Evolutionary conservation across 371 early-diverging fungal species (phyloP), one percentile per base, ranked within the genome.

Genomic region (Apophysomyces elegans): DNA sequence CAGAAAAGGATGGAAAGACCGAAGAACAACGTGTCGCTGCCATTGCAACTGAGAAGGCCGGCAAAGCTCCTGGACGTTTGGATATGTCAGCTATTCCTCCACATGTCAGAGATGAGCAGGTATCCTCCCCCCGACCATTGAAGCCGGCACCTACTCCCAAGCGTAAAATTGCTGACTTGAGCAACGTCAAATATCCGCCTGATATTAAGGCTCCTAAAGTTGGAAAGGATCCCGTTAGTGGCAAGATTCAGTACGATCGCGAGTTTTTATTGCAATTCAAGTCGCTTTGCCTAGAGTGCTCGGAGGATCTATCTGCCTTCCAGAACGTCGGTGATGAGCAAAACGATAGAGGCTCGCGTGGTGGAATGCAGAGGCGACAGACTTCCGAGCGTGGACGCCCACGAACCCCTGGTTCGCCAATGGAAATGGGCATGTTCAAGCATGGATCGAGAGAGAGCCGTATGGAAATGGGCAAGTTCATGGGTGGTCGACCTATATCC

Each of bases 181-280:
- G 72, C 47, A 45, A 76, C 4, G 67, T 82, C 12, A 43, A 66
- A 21, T 79, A 85, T 67, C 84, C 88, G 38, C 64, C 79, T 54
- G 66, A 75, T 12, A 77, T 86, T 46, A 68, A 71, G 56, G 76
- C 76, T 58, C 81, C 84, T 7, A 70, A 59, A 46, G 75, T 74
- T 16, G 56, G 43, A 41, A 69, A 75, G 61, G 75, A 79, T 62
- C 70, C 79, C 12, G 61, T 38, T 7, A 75, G 75, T 50, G 86
- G 86, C 54, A 85, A 83, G 71, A 83, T 83, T 59, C 74, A 83
- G 65, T 92, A 92, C 67, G 83, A 84, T 35, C 83, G 84, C 62
- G 87, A 81, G 59, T 97, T 96, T 75, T 84, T 97, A 78, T 77
- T 91, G 79, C 88, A 87, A 64, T 95, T 95, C 79, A 81, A 80